These are phyloP conservation scores for Zymoseptoria brevis DNA, from an alignment of 2,329 filamentous ascomycete species.

Conservation along the genomic window DNA sequence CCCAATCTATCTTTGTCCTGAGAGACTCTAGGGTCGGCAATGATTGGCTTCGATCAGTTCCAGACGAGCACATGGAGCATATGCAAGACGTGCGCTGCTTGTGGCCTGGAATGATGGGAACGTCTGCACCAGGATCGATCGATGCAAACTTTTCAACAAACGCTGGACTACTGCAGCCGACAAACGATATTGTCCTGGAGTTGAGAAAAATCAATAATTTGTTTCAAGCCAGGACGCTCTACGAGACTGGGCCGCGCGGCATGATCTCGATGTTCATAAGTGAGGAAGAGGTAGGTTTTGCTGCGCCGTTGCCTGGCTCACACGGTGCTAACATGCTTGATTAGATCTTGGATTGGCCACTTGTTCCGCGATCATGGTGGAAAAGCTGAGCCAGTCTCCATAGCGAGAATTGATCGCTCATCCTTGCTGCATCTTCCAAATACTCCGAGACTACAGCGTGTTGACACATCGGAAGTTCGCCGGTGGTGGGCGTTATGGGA, in stretches of 20 bases:
- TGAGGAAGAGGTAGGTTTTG: neutral
- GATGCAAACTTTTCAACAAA: neutral
- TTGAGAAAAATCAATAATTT: neutral
- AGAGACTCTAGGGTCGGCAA: neutral
- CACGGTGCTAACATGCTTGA: neutral
- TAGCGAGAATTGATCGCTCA: neutral
- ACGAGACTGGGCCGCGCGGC: neutral
- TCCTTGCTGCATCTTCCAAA: no score
- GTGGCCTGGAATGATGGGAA: neutral
- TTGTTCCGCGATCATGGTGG: neutral
- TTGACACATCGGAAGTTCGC: no score
- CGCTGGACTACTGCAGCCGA: neutral
- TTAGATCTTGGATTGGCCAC: neutral
- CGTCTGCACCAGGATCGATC: neutral
- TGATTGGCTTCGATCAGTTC: neutral
- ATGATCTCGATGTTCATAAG: neutral
- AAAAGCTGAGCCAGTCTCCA: neutral
- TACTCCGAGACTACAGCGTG: no score
- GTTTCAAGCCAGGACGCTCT: neutral
- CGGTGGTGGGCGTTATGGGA: no score
- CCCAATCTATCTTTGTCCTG: neutral
- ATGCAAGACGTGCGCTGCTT: neutral
- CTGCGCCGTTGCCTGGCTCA: neutral
- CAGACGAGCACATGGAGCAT: neutral
- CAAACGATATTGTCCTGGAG: neutral